These are phyloP conservation scores for Salix koriyanagi DNA, from an alignment of 345 rosid genomes.

Conservation along the genomic window DNA sequence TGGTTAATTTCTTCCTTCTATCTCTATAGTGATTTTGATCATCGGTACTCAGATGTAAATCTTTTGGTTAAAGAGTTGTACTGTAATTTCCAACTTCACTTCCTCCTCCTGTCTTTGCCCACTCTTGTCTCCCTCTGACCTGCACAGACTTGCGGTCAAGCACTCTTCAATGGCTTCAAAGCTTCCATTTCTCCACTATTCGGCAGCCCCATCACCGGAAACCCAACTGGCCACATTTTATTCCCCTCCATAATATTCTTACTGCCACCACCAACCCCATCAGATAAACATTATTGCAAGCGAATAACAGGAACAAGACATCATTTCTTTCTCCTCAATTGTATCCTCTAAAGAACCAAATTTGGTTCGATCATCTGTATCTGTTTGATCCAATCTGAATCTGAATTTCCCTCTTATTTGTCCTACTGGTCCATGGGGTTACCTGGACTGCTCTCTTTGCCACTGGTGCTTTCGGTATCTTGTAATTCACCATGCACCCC, in stretches of 20 bases:
- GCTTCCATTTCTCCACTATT: conserved; percentile 20
- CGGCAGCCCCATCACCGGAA: conserved; percentile 6
- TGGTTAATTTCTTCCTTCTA: too few species aligned
- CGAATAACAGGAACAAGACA: conserved; percentile 8
- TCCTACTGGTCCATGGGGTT: conserved; percentile 70
- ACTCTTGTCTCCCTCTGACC: background rate
- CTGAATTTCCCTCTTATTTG: conserved; percentile 56
- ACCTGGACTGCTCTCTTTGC: conserved; percentile 82
- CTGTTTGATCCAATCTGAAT: conserved; percentile 51
- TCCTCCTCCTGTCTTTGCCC: background rate
- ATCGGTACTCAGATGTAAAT: too few species aligned
- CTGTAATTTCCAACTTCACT: background rate
- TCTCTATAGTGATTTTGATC: too few species aligned
- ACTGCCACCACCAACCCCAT: background rate
- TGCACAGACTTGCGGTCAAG: background rate
- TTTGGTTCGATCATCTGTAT: conserved; percentile 28
- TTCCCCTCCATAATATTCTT: conserved; percentile 25
- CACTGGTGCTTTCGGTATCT: conserved; percentile 73
- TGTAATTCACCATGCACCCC: conserved; percentile 41
- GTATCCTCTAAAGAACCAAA: background rate
- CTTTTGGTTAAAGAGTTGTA: too few species aligned
- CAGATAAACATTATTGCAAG: background rate
- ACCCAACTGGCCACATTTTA: conserved; percentile 15
- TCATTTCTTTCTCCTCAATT: conserved; percentile 28
- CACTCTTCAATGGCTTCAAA: conserved; percentile 36